These are phyloP conservation scores for Monosporascus sp. DNA, from an alignment of 2,329 filamentous ascomycete genomes.

Conservation along the genomic window DNA sequence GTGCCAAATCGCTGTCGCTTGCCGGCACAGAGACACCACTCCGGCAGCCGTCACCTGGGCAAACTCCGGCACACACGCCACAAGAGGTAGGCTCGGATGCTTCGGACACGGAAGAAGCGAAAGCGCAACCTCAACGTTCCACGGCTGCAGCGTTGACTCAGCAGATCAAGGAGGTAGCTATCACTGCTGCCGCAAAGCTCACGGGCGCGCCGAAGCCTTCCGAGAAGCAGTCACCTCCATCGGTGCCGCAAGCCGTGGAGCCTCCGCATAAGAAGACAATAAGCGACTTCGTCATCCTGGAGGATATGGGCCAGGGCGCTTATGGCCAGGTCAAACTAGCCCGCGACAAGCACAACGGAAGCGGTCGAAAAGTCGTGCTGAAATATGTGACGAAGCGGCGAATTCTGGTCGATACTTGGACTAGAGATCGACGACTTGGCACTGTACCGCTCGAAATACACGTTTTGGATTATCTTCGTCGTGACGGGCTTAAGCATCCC, in stretches of 20 bases:
- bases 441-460: slow-evolving; percentile 97
- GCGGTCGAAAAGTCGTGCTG: slow-evolving; percentile 76
- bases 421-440: slow-evolving; percentile 82
- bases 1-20: slow-evolving; percentile 57
- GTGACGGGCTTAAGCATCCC: slow-evolving; percentile 61
- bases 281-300: slow-evolving; percentile 82
- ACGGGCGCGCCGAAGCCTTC: slow-evolving; percentile 31
- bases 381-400: slow-evolving; percentile 97
- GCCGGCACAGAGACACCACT: slow-evolving; percentile 66
- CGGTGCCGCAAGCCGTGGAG: slow-evolving; percentile 31
- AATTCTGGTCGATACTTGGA: slow-evolving; percentile 98
- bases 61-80: slow-evolving; percentile 55
- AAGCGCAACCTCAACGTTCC: slow-evolving; percentile 28
- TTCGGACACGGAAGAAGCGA: slow-evolving; percentile 47
- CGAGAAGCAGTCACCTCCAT: slow-evolving; percentile 21
- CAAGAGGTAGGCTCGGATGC: slow-evolving; percentile 52
- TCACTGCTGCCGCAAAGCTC: slow-evolving; percentile 49
- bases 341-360: slow-evolving; percentile 68
- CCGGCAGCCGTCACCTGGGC: slow-evolving; percentile 73
- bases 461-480: slow-evolving; percentile 85
- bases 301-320: slow-evolving; percentile 97
- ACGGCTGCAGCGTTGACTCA: slow-evolving; percentile 46
- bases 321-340: slow-evolving; percentile 97
- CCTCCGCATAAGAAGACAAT: slow-evolving; percentile 70
- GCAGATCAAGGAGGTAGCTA: slow-evolving; percentile 53